phyloP scores from a whole-genome alignment of 2,329 filamentous ascomycete species.

The Gnomoniopsis smithogilvyi region DNA sequence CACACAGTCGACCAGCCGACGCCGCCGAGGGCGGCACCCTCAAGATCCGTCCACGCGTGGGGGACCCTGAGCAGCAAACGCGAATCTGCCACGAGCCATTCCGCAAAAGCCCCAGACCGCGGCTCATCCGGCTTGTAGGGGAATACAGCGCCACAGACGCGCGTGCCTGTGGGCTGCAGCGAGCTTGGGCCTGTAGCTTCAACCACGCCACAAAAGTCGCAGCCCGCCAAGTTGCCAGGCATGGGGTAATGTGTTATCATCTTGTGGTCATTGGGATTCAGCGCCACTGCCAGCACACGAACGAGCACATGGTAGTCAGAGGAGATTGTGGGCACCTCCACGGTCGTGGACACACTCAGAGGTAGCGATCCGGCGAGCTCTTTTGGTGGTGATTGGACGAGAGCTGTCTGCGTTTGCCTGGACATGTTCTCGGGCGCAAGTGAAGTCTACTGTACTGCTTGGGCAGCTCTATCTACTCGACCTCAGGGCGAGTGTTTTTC shows the following conservation, averaged over 20 bases:
- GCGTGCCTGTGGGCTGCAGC: slow-evolving; percentile 12
- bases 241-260: slow-evolving; percentile 22
- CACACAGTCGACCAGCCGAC: slow-evolving; percentile 1
- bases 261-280: slow-evolving; percentile 31
- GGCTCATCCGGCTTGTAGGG: slow-evolving; percentile 6
- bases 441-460: too few relatives aligned
- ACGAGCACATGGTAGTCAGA: neutral
- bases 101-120: slow-evolving; percentile 6
- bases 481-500: too few relatives aligned
- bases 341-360: neutral
- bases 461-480: too few relatives aligned
- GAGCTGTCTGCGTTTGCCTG: too few relatives aligned
- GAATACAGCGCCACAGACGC: slow-evolving; percentile 19
- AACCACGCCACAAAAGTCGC: slow-evolving; percentile 28
- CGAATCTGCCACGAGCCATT: neutral
- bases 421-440: too few relatives aligned
- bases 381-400: too few relatives aligned
- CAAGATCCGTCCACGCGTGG: neutral
- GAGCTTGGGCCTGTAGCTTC: slow-evolving; percentile 19
- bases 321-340: neutral
- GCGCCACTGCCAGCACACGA: slow-evolving; percentile 22
- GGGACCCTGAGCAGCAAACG: slow-evolving; percentile 4
- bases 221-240: slow-evolving; percentile 24
- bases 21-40: slow-evolving; percentile 1
- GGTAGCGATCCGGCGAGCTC: too few relatives aligned